Base-by-base conservation (phyloP, 2,329 filamentous ascomycete genomes). In the Hymenoscyphus repandus region DNA sequence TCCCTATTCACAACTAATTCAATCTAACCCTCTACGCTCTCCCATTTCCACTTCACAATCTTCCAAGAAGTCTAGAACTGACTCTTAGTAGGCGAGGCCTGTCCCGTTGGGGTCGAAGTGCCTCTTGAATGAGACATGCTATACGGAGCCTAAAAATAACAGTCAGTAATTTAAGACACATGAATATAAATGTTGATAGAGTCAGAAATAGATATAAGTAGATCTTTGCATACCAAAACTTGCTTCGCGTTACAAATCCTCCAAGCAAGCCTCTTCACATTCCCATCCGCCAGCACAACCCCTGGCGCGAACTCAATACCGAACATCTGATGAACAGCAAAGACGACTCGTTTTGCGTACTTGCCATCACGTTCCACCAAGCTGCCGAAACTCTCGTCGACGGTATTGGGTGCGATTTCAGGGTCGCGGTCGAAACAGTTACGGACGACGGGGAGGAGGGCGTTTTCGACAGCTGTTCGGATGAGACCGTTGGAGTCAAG, bases 311-410 rank as follows among this genome's bases (percentile, higher is more conserved):
- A 91, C 68, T 99, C 93, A 53, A 99, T 88, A 46, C 91, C 93
- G 67, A 99, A 95, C 90, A 96, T 96, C 67, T 95, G 88, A 57
- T 88, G 86, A 27, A 99, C 89, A 4, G 91, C 93, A 68, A 95
- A 97, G 0, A 97, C 91, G 10, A 97, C 87, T 38, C 93, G 76
- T 69, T 84, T 88, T 1, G 92, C 86, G 62, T 90, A 97, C 69
- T 95, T 96, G 56, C 85, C 82, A 59, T 96, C 88, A 20, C 90
- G 76, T 64, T 96, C 90, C 1, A 96, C 87, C 37, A 91, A 76
- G 43, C 82, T 82, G 0, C 93, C 93, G 67, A 96, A 99, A 2
- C 81, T 74, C 66, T 97, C 92, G 9, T 92, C 86, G 0, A 82
- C 76, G 2, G 80, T 85, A 50, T 80, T 82, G 0, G 92, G 93